Conservation (phyloP, 2,329 filamentous ascomycete genomes). For the Neonectria hederae region DNA sequence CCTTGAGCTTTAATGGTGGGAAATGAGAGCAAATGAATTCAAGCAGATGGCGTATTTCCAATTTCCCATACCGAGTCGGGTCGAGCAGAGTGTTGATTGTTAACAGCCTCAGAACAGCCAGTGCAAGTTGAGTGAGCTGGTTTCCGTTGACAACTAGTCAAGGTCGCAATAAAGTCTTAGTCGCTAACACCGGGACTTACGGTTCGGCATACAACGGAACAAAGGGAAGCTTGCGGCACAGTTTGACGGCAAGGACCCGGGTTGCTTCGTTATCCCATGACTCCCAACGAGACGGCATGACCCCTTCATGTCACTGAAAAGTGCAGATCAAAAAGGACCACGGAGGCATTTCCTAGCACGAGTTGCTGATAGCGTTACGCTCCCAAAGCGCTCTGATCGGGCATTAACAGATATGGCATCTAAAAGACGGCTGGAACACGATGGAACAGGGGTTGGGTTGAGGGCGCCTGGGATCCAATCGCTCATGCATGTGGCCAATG, state of each 20-base stretch:
- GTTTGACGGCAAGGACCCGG: neutral
- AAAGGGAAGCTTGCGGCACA: neutral
- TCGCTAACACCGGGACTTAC: conserved; percentile 4
- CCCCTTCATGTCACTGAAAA: neutral
- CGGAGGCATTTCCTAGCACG: neutral
- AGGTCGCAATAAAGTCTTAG: neutral
- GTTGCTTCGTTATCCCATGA: conserved; percentile 3
- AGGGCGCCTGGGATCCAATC: conserved; percentile 18
- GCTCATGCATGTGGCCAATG: conserved; percentile 27
- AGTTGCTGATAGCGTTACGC: neutral
- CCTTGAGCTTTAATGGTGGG: conserved; percentile 3
- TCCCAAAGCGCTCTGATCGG: conserved; percentile 12
- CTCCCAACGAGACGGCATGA: conserved; percentile 3
- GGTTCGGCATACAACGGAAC: neutral
- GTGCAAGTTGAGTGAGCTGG: no score
- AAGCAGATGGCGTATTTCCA: neutral
- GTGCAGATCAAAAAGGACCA: neutral
- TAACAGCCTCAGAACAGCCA: neutral
- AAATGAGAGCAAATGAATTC: neutral
- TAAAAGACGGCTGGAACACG: neutral
- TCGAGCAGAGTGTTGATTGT: neutral
- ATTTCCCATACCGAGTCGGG: no score
- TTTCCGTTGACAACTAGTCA: no score
- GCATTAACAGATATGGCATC: conserved; percentile 1
- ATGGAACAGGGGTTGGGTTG: conserved; percentile 3